Base-by-base conservation (phyloP, 768 basidiomycete genomes). In the Boletus sp. region DNA sequence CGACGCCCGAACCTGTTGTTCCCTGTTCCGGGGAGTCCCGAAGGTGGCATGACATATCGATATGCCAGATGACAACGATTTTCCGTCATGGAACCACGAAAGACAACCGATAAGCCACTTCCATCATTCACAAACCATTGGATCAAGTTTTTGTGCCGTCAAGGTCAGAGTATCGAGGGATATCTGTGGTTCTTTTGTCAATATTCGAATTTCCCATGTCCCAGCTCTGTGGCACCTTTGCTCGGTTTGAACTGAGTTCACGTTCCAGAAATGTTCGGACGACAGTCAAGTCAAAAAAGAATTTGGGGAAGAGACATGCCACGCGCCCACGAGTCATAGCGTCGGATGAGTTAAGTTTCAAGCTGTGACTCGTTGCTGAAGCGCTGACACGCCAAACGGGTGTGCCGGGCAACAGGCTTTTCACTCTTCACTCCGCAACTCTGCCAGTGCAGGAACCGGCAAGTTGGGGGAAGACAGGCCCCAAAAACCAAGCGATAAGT, bases 11-110 rank as follows among this genome's bases (percentile, higher is more conserved):
- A 28, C 4, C 8, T 9, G 8, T 14, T n/a, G 3, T 7, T 51
- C 15, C n/a, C 7, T 14, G 15, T 48, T 14, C 57, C 57, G 62
- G 9, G 39, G 14, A 0, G 20, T 6, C 39, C 61, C 62, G 60
- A 51, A 29, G n/a, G 44, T 45, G 44, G 37, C 15, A 14, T 8
- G 14, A 12, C 36, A 30, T 17, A 28, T 12, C 45, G 45, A 29
- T 1, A 18, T 10, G n/a, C n/a, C n/a, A n/a, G n/a, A n/a, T n/a
- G n/a, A n/a, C n/a, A n/a, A n/a, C n/a, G 47, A 49, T 29, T 24
- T 24, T 24, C 24, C 24, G 24, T 24, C 24, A 24, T 24, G 24
- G 24, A 24, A 24, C 24, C 24, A 24, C 3, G 24, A 24, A 24
- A 24, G 3, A 24, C 24, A 12, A n/a, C 18, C 40, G 24, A 46